phyloP scores from a whole-genome alignment of 129 eudicot species.

The Calendula officinalis region DNA sequence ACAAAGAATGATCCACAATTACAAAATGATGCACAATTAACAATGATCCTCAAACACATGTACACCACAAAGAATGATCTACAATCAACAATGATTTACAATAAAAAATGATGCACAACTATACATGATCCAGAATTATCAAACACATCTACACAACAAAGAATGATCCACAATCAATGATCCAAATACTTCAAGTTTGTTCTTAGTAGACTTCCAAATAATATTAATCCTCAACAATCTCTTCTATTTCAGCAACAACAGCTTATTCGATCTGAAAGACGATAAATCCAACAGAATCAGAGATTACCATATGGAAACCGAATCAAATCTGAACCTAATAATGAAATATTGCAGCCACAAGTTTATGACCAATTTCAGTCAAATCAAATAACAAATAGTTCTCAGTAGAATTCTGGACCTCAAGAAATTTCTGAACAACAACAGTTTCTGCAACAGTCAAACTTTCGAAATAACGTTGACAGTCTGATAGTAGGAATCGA shows the following conservation, averaged over 20 bases:
- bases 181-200: no score
- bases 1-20: no score
- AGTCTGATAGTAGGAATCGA: no score
- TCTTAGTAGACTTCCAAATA: constrained; percentile 8
- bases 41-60: no score
- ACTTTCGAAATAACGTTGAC: constrained; percentile 38
- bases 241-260: constrained; percentile 66
- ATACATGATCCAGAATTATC: no score
- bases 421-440: constrained; percentile 44
- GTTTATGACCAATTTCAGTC: constrained; percentile 49
- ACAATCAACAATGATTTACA: no score
- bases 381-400: constrained; percentile 25
- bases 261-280: constrained; percentile 44
- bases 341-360: constrained; percentile 51
- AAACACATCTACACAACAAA: no score
- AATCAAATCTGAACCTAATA: constrained; percentile 52
- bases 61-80: no score
- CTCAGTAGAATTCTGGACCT: no score
- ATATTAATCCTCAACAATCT: constrained; percentile 49
- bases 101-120: no score
- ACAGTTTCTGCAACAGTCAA: constrained; percentile 36
- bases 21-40: no score
- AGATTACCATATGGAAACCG: constrained; percentile 35
- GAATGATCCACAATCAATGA: no score
- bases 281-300: constrained; percentile 53